phyloP scores from a whole-genome alignment of 495 filamentous ascomycete genomes.

The Bombardia bombarda region DNA sequence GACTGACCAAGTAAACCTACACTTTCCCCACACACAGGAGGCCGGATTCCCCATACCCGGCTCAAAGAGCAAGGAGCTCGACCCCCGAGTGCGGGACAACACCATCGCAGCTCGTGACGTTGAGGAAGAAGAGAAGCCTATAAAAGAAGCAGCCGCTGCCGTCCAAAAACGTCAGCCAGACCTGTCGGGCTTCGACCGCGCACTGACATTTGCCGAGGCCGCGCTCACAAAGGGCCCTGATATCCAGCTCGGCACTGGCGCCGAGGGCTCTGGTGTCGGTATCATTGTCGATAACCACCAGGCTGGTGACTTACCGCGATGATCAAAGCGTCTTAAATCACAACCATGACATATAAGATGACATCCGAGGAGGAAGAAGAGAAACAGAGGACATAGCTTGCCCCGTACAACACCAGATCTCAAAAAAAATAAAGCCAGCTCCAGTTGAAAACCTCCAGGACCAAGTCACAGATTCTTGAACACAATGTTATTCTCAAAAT shows the following conservation, averaged over 20 bases:
- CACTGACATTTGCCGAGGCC: conserved; percentile 35
- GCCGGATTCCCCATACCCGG: conserved; percentile 1
- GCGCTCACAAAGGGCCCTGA: conserved; percentile 35
- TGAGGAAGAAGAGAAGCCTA: neutral
- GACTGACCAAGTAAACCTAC: neutral
- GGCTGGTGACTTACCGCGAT: too few relatives aligned
- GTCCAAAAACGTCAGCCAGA: conserved; percentile 23
- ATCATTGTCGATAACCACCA: conserved; percentile 37
- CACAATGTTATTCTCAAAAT: too few relatives aligned
- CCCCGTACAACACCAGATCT: too few relatives aligned
- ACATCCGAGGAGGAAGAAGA: too few relatives aligned
- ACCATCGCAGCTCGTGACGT: too few relatives aligned
- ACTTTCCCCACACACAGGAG: neutral
- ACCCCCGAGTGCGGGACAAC: neutral
- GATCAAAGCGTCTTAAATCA: too few relatives aligned
- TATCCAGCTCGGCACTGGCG: conserved; percentile 37
- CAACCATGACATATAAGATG: too few relatives aligned
- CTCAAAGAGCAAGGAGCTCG: conserved; percentile 1
- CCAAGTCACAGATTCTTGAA: too few relatives aligned
- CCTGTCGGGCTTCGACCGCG: conserved; percentile 37
- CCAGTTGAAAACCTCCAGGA: too few relatives aligned
- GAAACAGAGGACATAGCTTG: too few relatives aligned
- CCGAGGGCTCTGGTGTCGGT: conserved; percentile 36
- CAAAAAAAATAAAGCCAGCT: too few relatives aligned
- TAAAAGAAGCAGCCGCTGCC: neutral